These are phyloP conservation scores for Trichoderma afroharzianum DNA, from an alignment of 2,329 filamentous ascomycete species.

Conservation along the genomic window DNA sequence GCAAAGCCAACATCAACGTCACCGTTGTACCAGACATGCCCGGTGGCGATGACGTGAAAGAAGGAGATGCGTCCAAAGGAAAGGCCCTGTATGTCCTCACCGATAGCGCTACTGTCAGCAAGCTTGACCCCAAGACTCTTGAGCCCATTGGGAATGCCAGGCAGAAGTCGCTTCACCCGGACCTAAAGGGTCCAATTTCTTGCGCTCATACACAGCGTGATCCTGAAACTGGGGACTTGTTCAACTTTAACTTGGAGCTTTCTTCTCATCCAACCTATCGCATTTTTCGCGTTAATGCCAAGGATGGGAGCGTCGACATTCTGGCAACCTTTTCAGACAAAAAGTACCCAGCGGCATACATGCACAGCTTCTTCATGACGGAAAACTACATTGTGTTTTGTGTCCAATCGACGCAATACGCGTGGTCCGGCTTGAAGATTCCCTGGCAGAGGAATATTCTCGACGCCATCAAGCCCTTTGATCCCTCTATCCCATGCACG, in stretches of 20 bases:
- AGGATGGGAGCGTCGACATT: conserved; percentile 64
- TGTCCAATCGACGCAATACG: conserved; percentile 63
- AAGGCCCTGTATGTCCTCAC: conserved; percentile 26
- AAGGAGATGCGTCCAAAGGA: conserved; percentile 22
- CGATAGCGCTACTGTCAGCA: conserved; percentile 55
- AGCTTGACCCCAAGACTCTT: conserved; percentile 66
- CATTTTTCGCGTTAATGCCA: conserved; percentile 61
- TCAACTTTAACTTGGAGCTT: conserved; percentile 76
- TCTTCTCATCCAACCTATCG: conserved; percentile 59
- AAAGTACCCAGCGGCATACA: conserved; percentile 59
- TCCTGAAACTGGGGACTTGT: conserved; percentile 68
- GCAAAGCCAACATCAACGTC: conserved; percentile 55
- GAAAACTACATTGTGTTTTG: conserved; percentile 69
- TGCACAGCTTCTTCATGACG: conserved; percentile 80
- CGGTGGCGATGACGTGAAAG: conserved; percentile 31
- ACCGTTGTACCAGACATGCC: conserved; percentile 64
- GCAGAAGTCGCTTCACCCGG: conserved; percentile 62
- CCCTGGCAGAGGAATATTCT: conserved; percentile 64
- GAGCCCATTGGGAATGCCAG: conserved; percentile 64
- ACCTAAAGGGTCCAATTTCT: conserved; percentile 63
- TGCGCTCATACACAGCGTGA: conserved; percentile 71
- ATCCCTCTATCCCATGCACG: conserved; percentile 50
- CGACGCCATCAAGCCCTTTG: conserved; percentile 64
- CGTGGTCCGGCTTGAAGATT: conserved; percentile 55
- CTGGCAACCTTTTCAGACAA: conserved; percentile 60